These are phyloP conservation scores for Saccharomyces hybrid DNA, from an alignment of 1,139 yeast species.

Conservation along the genomic window DNA sequence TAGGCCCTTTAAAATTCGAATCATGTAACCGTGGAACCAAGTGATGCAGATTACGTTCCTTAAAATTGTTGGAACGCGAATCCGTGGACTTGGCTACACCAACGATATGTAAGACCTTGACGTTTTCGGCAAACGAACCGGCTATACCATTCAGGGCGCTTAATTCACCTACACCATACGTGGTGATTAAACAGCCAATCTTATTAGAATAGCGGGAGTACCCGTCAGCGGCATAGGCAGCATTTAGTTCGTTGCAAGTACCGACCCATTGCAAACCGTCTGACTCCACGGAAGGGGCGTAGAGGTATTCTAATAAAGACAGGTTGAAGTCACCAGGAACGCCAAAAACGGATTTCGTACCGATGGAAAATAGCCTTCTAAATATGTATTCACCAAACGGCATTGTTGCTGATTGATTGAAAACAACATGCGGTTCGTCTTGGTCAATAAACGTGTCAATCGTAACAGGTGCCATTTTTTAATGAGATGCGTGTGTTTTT, in stretches of 20 bases:
- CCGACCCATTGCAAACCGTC: constrained; percentile 37
- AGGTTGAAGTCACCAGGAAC: constrained; percentile 58
- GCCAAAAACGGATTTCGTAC: constrained; percentile 34
- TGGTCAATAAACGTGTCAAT: background rate
- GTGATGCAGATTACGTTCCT: constrained; percentile 63
- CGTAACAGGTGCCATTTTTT: background rate
- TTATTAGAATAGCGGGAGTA: constrained; percentile 57
- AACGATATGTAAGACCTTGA: constrained; percentile 58
- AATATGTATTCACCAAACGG: constrained; percentile 33
- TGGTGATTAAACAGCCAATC: constrained; percentile 52
- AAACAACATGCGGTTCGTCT: background rate
- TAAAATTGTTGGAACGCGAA: constrained; percentile 31
- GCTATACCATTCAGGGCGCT: constrained; percentile 61
- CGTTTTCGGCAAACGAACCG: constrained; percentile 60
- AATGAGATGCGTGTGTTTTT: background rate
- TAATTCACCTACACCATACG: constrained; percentile 69
- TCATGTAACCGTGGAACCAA: constrained; percentile 51
- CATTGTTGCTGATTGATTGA: constrained; percentile 7
- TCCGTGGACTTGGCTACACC: constrained; percentile 47
- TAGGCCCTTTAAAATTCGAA: constrained; percentile 42
- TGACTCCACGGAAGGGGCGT: constrained; percentile 22
- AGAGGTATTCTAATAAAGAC: constrained; percentile 47
- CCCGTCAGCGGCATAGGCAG: constrained; percentile 63
- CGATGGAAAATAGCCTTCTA: constrained; percentile 24
- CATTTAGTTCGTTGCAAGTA: constrained; percentile 50